phyloP scores from a whole-genome alignment of 176 grass and related monocot species.

The Carex parvula region DNA sequence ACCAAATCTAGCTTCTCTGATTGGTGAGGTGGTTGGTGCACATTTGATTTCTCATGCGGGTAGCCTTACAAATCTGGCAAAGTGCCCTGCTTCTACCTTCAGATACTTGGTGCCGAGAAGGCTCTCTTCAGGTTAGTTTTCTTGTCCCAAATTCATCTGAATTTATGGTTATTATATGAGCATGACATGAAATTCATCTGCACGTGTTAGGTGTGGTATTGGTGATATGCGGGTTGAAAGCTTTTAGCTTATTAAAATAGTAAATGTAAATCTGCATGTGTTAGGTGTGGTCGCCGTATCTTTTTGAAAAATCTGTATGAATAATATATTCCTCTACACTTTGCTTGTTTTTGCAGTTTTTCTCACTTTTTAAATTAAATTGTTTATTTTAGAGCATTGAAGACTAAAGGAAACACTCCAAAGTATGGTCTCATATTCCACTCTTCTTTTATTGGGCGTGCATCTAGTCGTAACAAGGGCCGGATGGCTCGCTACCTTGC shows the following conservation, averaged over 20 bases:
- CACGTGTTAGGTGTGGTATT: not conserved
- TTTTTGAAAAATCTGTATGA: not conserved
- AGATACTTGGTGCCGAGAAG: slow-evolving; percentile 98
- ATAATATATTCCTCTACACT: not conserved
- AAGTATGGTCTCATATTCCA: slow-evolving; percentile 98
- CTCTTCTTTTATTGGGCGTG: slow-evolving; percentile 95
- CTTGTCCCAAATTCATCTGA: not conserved
- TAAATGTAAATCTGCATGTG: not conserved
- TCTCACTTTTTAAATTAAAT: not conserved
- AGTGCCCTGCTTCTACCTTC: slow-evolving; percentile 86
- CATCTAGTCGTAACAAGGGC: slow-evolving; percentile 84
- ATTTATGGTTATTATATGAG: not conserved
- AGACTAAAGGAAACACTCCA: slow-evolving; percentile 82
- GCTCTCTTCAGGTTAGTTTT: slow-evolving; percentile 81
- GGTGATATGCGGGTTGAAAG: not conserved
- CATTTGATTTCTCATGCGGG: slow-evolving; percentile 94
- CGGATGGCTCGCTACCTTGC: slow-evolving; percentile 94
- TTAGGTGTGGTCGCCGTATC: not conserved
- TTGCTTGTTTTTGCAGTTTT: not conserved
- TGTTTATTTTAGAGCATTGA: slow-evolving; percentile 55
- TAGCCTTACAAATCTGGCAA: slow-evolving; percentile 97
- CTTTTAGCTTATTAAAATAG: not conserved
- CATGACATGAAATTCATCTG: not conserved
- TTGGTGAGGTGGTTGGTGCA: slow-evolving; percentile 90
- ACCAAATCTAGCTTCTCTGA: slow-evolving; percentile 78